Percentiles rank a stretch among this genome's conserved stretches.
Evolutionary conservation across 208 protist genomes (phyloP).

Genomic region (Tritrichomonas musculus): DNA sequence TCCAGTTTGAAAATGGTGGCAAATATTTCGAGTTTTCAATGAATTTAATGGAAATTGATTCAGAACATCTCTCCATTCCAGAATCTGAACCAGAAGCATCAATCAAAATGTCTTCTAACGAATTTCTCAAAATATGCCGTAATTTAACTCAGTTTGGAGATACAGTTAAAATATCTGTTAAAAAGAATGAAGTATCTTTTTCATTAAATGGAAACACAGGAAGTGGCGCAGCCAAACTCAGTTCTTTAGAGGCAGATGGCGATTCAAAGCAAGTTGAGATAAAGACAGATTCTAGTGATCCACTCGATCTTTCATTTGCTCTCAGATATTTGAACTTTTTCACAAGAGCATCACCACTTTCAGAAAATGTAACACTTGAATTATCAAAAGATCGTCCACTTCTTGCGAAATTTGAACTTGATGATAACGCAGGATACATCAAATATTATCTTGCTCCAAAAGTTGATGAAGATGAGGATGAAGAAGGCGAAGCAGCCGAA

Average conservation of each 20-base stretch:
- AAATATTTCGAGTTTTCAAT: not conserved
- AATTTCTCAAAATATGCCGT: not conserved
- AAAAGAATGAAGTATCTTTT: not conserved
- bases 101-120: not conserved
- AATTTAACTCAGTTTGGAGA: conserved; percentile 23
- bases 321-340: not conserved
- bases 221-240: not conserved
- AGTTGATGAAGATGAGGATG: conserved; percentile 29
- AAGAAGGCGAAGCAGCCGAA: too few species aligned
- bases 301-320: conserved; percentile 24
- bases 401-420: not conserved
- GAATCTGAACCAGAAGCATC: not conserved
- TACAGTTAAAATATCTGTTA: not conserved
- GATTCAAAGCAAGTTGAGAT: not conserved
- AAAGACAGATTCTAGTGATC: not conserved
- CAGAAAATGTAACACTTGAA: not conserved
- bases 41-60: conserved; percentile 25
- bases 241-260: not conserved
- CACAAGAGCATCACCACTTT: conserved; percentile 22
- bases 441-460: conserved; percentile 36
- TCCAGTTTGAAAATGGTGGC: not conserved
- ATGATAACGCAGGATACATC: not conserved
- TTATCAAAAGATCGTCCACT: not conserved
- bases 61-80: not conserved
- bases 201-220: not conserved